A percentile compares a stretch with the other conserved stretches of the same genome.
Evolutionary conservation across 2,329 filamentous ascomycete species (phyloP).

Genomic region (Epichloe baconii): DNA sequence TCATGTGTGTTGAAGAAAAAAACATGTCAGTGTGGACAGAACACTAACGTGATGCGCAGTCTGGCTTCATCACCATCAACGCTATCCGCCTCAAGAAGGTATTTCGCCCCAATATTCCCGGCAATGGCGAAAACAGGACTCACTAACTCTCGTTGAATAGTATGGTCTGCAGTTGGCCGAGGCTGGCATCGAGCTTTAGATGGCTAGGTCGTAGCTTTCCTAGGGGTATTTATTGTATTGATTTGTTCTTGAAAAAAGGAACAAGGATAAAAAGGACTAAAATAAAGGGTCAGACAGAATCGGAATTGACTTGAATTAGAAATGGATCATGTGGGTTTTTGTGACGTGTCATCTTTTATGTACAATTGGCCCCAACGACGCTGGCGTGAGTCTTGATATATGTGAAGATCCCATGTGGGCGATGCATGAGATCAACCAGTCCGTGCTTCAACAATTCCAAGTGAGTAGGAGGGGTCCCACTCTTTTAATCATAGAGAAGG

Average conservation of each 20-base stretch:
- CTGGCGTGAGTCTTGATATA: too few relatives aligned
- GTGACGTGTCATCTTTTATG: too few relatives aligned
- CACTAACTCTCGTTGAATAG: not conserved
- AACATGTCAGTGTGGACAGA: not conserved
- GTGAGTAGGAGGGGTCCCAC: too few relatives aligned
- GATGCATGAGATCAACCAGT: too few relatives aligned
- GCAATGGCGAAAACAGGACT: not conserved
- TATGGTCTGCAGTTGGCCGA: slow-evolving; percentile 3
- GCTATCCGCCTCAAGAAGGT: slow-evolving; percentile 44
- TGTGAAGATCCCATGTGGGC: too few relatives aligned
- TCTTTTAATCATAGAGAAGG: too few relatives aligned
- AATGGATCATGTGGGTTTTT: not conserved
- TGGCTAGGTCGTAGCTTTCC: too few relatives aligned
- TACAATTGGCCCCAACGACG: too few relatives aligned
- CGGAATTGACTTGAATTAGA: not conserved
- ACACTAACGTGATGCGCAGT: not conserved
- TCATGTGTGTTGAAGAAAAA: not conserved
- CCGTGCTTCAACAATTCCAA: too few relatives aligned
- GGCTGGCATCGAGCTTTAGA: not conserved
- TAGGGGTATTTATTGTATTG: too few relatives aligned
- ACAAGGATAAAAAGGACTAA: too few relatives aligned
- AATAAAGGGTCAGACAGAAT: too few relatives aligned
- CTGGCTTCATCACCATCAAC: slow-evolving; percentile 51
- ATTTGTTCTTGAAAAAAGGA: not conserved
- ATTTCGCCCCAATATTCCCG: not conserved